A percentile compares a stretch with the other conserved stretches of the same genome.
phyloP scores from a whole-genome alignment of 192 early-diverging fungal genomes.

The Linnemannia hyalina region DNA sequence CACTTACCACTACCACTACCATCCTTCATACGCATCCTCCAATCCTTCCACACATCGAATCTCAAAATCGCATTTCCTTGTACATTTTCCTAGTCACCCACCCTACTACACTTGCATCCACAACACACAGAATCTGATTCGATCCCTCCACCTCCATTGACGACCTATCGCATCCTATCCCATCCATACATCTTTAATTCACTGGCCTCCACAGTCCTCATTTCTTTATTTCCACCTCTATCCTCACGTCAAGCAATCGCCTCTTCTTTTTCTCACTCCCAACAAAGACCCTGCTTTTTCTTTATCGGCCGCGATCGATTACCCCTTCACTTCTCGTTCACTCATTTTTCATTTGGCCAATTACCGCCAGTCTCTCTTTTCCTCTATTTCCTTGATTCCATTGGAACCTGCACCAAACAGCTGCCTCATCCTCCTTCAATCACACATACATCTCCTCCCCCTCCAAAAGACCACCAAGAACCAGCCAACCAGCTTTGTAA shows the following conservation, averaged over 20 bases:
- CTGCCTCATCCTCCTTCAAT: not conserved
- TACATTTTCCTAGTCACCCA: no score
- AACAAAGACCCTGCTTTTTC: not conserved
- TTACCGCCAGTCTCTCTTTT: not conserved
- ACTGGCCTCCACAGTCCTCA: no score
- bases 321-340: not conserved
- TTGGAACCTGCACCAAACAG: constrained; percentile 32
- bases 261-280: not conserved
- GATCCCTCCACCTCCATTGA: no score
- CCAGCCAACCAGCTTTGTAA: no score
- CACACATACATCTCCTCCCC: not conserved
- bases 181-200: no score
- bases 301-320: no score
- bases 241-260: not conserved
- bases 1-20: not conserved
- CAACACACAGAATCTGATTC: not conserved
- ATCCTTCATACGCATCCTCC: not conserved
- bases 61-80: no score
- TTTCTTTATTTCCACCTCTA: no score
- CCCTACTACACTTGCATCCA: not conserved
- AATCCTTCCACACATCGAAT: no score
- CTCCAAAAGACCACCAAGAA: not conserved
- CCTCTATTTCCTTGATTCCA: not conserved
- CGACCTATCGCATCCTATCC: no score
- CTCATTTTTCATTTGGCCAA: not conserved